phyloP scores from a whole-genome alignment of 1,284 basidiomycete species.

The Hypsizygus ulmarius region DNA sequence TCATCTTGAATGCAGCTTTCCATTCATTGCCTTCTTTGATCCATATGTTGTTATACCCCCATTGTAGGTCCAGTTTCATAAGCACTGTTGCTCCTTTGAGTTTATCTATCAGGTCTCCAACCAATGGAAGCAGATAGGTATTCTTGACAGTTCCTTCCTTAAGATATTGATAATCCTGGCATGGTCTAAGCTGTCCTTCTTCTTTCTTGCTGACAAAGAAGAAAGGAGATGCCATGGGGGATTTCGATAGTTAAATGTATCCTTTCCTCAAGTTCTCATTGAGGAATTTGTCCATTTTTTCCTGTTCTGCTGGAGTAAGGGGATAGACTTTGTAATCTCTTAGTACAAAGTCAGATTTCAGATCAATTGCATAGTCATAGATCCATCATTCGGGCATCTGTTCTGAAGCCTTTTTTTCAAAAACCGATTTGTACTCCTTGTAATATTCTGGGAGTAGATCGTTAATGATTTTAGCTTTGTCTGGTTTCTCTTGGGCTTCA shows the following conservation, averaged over 20 bases:
- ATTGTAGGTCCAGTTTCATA: background rate
- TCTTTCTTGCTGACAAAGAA: background rate
- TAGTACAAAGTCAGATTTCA: too few species aligned
- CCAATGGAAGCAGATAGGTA: too few species aligned
- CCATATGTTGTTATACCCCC: background rate
- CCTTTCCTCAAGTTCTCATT: background rate
- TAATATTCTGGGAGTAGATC: too few species aligned
- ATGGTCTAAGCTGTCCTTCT: too few species aligned
- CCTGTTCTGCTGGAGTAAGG: background rate
- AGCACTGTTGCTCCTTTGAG: too few species aligned
- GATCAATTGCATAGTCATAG: background rate
- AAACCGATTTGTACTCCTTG: too few species aligned
- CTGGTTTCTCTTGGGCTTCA: too few species aligned
- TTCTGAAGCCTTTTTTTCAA: background rate
- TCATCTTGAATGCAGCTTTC: slow-evolving; percentile 4
- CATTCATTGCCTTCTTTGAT: background rate
- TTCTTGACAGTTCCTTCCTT: too few species aligned
- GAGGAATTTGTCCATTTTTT: background rate
- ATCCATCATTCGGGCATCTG: background rate
- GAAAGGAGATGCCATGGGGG: background rate
- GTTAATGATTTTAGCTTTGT: too few species aligned
- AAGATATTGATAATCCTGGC: too few species aligned
- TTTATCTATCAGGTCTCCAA: too few species aligned
- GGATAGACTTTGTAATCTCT: too few species aligned
- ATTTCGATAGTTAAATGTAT: background rate